phyloP scores from a whole-genome alignment of 352 stramenopile species.

The Globisporangium uncinulatum region DNA sequence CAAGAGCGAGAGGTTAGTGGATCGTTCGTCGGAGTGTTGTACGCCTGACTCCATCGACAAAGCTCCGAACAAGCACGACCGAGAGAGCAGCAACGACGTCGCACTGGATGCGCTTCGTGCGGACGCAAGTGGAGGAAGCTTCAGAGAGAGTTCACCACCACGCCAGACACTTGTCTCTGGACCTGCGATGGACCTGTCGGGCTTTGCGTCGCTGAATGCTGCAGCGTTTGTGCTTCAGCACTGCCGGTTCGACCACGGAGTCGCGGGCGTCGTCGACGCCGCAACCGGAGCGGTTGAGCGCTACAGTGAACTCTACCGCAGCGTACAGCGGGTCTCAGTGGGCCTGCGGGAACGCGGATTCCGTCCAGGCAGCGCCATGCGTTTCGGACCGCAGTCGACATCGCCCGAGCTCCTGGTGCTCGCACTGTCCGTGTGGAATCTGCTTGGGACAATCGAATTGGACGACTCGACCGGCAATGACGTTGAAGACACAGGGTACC shows the following conservation, averaged over 20 bases:
- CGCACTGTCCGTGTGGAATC: constrained; percentile 12
- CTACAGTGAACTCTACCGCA: constrained; percentile 2
- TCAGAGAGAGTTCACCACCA: neutral
- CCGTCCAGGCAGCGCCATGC: neutral
- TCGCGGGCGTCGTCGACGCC: constrained; percentile 7
- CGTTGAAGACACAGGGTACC: neutral
- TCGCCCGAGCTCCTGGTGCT: constrained; percentile 5
- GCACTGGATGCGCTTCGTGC: neutral
- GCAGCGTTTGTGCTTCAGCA: constrained; percentile 10
- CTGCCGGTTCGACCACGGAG: constrained; percentile 5
- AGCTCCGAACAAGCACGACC: too few relatives aligned
- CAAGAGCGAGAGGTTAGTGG: neutral
- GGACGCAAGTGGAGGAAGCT: neutral
- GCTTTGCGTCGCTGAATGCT: constrained; percentile 6
- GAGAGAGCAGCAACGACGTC: too few relatives aligned
- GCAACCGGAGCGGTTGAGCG: neutral
- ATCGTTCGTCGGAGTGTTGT: too few relatives aligned
- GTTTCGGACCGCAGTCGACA: neutral
- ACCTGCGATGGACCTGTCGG: constrained; percentile 5
- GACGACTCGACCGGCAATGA: neutral
- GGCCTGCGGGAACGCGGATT: constrained; percentile 2
- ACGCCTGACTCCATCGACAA: too few relatives aligned
- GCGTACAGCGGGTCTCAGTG: neutral
- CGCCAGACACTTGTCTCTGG: constrained; percentile 4
- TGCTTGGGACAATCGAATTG: constrained; percentile 5